phyloP scores from a whole-genome alignment of 345 rosid genomes.

The Raphanus sativus region DNA sequence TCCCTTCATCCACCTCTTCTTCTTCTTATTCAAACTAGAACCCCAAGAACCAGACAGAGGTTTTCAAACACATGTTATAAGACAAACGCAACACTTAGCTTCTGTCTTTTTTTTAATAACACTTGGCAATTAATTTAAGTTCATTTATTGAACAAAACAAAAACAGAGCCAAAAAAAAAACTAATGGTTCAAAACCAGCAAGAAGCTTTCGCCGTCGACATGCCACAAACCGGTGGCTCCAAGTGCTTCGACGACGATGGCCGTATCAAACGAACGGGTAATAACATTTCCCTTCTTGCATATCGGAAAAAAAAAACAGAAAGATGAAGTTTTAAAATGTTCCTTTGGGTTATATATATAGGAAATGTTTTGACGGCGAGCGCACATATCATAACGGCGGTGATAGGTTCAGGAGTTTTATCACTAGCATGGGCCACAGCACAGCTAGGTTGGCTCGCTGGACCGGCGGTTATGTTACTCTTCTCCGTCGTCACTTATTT shows the following conservation, averaged over 20 bases:
- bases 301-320: background rate
- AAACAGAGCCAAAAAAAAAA: background rate
- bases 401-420: slow-evolving; percentile 62
- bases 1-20: slow-evolving; percentile 17
- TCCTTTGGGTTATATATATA: background rate
- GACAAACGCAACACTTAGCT: background rate
- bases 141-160: background rate
- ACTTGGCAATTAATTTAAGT: background rate
- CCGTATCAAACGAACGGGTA: slow-evolving; percentile 69
- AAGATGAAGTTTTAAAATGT: background rate
- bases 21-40: background rate
- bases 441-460: slow-evolving; percentile 64
- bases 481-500: slow-evolving; percentile 49
- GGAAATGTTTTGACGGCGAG: slow-evolving; percentile 50
- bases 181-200: slow-evolving; percentile 28
- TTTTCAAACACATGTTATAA: background rate
- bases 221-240: slow-evolving; percentile 45
- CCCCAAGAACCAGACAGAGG: background rate
- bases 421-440: slow-evolving; percentile 62
- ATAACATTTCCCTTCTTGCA: background rate
- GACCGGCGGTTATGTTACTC: slow-evolving; percentile 44
- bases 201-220: slow-evolving; percentile 43
- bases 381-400: slow-evolving; percentile 60
- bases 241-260: slow-evolving; percentile 80
- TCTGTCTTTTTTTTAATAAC: background rate